Evolutionary conservation across 805 yeast species (phyloP), one percentile per base, ranked within the genome.

Genomic region (Millerozyma acaciae): DNA sequence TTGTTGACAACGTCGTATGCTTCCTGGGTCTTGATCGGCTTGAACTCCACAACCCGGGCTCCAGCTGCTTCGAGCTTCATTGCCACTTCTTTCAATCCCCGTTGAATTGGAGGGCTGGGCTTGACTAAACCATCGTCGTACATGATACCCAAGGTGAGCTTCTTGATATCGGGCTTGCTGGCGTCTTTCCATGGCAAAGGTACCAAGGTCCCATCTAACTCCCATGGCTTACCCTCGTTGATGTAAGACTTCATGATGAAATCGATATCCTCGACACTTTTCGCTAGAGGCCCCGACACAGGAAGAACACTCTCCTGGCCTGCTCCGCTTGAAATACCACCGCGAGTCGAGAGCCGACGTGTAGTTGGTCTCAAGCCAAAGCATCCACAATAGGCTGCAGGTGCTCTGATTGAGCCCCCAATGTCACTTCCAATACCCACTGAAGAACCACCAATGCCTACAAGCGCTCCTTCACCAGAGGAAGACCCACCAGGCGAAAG

Each of bases 271-370:
- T 78, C 83, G 29, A 78, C 61, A 4, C 76, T 59, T 45, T 80
- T 70, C 3, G 84, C 68, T 60, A 83, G 53, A 26, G 90, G 90
- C 16, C 89, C 90, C 29, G 69, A 69, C 16, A 79, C 83, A 10
- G 81, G 76, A 21, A 70, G 71, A 35, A 82, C 76, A 18, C 82
- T 65, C 54, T 80, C 84, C 51, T 77, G 81, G 33, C 84, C 87
- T 35, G 68, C 67, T 48, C 77, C 76, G 28, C 73, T 62, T 27
- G 80, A 60, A 42, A 80, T 62, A 41, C 75, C 72, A 35, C 77
- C 76, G 16, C 37, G 34, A 6, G 52, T 40, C 7, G 57, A 44
- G 25, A 63, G 40, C 47, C 73, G 53, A 40, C 53, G 56, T 13
- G 65, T 44, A 16, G 71, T 57, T n/a, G 71, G 70, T 44, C 70